Evolutionary conservation across 176 grass and related monocot species (phyloP).

Genomic region (Hordeum vulgare): MorexV3_pseudomolecules_assembly NC_058521.1:163565408-163565907

Average conservation of each 20-base stretch:
- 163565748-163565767: background rate
- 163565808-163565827: constrained; percentile 6
- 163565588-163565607: constrained; percentile 63
- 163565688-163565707: constrained; percentile 22
- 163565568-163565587: constrained; percentile 66
- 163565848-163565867: constrained; percentile 38
- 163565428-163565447: background rate
- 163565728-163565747: constrained; percentile 54
- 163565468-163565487: constrained; percentile 26
- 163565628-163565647: constrained; percentile 28
- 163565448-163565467: constrained; percentile 5
- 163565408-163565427: background rate
- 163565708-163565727: constrained; percentile 55
- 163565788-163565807: background rate
- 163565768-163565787: background rate
- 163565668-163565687: constrained; percentile 23
- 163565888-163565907: background rate
- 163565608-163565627: constrained; percentile 31
- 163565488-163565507: background rate
- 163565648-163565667: background rate
- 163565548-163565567: constrained; percentile 45
- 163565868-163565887: background rate
- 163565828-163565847: background rate
- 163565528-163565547: constrained; percentile 57
- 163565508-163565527: background rate